A percentile compares a stretch with the other conserved stretches of the same genome.
phyloP scores from a whole-genome alignment of 2,329 filamentous ascomycete species.

The Penicillium sp. region DNA sequence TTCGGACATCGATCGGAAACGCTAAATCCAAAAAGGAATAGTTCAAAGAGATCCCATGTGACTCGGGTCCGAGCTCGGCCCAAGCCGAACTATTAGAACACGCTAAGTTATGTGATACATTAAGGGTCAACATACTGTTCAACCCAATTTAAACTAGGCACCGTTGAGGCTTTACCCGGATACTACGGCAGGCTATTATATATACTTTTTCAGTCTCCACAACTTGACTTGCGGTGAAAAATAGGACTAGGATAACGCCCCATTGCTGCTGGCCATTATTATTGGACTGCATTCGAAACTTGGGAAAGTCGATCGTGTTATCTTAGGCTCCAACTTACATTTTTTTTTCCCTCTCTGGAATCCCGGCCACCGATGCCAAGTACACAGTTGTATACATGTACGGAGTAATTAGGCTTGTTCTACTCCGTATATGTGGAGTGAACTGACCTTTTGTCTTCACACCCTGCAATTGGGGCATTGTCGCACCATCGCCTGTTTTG shows the following conservation, averaged over 20 bases:
- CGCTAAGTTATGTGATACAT: not conserved
- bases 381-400: not conserved
- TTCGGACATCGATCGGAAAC: slow-evolving; percentile 4
- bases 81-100: slow-evolving; percentile 10
- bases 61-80: slow-evolving; percentile 9
- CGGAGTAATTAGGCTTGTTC: not conserved
- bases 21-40: slow-evolving; percentile 9
- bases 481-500: slow-evolving; percentile 18
- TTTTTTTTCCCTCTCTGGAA: not conserved
- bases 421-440: slow-evolving; percentile 10
- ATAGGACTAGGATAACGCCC: slow-evolving; percentile 7
- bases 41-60: not conserved
- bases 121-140: not conserved
- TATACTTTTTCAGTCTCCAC: slow-evolving; percentile 17
- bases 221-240: slow-evolving; percentile 12
- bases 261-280: slow-evolving; percentile 6
- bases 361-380: not conserved
- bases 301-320: not conserved
- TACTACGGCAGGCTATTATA: slow-evolving; percentile 7
- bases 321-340: not conserved
- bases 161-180: not conserved
- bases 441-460: slow-evolving; percentile 4
- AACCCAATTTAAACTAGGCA: not conserved
- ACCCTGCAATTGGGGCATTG: slow-evolving; percentile 9
- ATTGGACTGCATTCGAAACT: not conserved